Base-by-base conservation (phyloP, 768 basidiomycete species). In the Tulasnella sp. region DNA sequence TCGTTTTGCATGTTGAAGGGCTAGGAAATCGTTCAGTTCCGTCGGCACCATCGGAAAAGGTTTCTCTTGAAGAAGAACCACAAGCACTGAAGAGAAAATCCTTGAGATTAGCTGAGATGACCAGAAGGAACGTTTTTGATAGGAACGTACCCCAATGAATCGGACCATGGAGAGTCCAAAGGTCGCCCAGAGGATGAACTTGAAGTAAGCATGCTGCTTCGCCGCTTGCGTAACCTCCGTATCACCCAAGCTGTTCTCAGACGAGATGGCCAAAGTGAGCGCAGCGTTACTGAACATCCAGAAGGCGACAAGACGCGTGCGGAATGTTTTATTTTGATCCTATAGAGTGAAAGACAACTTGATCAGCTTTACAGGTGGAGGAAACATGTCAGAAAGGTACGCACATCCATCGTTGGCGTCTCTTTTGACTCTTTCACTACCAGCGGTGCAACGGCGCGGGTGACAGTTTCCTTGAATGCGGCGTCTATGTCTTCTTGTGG, bases 311-410 rank as follows among this genome's bases (percentile, higher is more conserved):
- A 92, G 76, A 50, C 90, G 84, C 2, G 91, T 92, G 60, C 90
- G 82, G 85, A 93, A 93, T 11, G 91, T 92, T 73, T 83, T 86
- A 74, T 92, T 92, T 71, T 84, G 76, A 67, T 93, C 90, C 66
- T 66, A 46, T 38, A 15, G 5, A 38, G 34, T 15, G 2, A 59
- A 48, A 25, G 11, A 19, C 5, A n/a, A 38, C 17, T n/a, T n/a
- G n/a, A n/a, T n/a, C n/a, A n/a, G n/a, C n/a, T n/a, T n/a, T n/a
- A n/a, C 42, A 38, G 0, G 19, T 48, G 9, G 34, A 42, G 25
- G 27, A 34, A 27, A 1, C 42, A 42, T 11, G 10, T 45, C 17
- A 3, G 15, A 24, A 52, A 19, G 0, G n/a, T n/a, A 62, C 66
- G 45, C 25, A 66, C 66, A 68, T 93, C 90, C 78, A 85, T 76